phyloP scores from a whole-genome alignment of 129 eudicot genomes.

The Calendula officinalis region DNA sequence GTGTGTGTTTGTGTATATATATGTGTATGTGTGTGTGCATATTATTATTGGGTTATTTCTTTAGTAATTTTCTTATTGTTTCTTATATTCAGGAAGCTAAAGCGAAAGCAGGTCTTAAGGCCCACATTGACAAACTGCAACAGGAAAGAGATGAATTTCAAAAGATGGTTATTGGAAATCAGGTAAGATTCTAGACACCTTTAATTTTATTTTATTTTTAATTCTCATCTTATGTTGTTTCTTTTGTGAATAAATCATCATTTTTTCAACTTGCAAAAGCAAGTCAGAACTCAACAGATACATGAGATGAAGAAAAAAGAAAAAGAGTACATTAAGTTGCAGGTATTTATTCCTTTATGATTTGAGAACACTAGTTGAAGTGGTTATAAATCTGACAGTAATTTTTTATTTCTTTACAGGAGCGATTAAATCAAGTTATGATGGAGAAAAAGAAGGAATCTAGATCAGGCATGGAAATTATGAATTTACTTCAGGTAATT shows the following conservation, averaged over 20 bases:
- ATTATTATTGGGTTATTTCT: not conserved
- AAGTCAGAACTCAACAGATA: slow-evolving; percentile 90
- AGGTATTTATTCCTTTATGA: slow-evolving; percentile 37
- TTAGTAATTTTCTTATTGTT: not conserved
- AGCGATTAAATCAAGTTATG: slow-evolving; percentile 76
- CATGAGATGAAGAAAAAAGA: slow-evolving; percentile 96
- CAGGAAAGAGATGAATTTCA: slow-evolving; percentile 93
- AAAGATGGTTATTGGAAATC: slow-evolving; percentile 88
- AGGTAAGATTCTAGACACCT: slow-evolving; percentile 32
- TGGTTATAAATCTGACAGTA: not conserved
- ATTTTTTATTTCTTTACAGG: slow-evolving; percentile 33
- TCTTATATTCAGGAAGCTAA: slow-evolving; percentile 66
- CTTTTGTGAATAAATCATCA: not conserved
- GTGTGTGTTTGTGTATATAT: not conserved
- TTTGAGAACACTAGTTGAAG: not conserved
- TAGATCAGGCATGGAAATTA: slow-evolving; percentile 93
- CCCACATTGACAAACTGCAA: slow-evolving; percentile 86
- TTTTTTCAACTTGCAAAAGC: slow-evolving; percentile 41
- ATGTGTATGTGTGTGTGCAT: not conserved
- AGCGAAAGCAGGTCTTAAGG: slow-evolving; percentile 69
- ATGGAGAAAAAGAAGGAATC: slow-evolving; percentile 98
- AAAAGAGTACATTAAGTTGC: slow-evolving; percentile 83
- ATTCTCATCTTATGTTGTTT: no score
- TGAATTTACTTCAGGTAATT: slow-evolving; percentile 86
- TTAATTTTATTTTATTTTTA: not conserved